These are phyloP conservation scores for Debaryomyces castellii DNA, from an alignment of 805 yeast species.

Conservation along the genomic window DNA sequence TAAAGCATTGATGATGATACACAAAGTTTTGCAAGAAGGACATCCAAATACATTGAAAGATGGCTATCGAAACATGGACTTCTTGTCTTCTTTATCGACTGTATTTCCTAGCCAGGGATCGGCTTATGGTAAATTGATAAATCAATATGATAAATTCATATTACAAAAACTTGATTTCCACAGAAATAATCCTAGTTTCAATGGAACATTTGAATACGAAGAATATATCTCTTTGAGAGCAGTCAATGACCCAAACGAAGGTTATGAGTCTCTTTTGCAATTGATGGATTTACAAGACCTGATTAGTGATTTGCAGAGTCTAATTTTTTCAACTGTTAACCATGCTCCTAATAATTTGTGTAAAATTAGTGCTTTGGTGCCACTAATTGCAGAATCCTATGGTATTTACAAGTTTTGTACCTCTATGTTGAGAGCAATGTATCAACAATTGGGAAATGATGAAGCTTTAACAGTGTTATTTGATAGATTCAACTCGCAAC, in stretches of 20 bases:
- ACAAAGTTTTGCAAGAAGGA: conserved; percentile 97
- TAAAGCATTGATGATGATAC: conserved; percentile 81
- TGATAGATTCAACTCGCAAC: conserved; percentile 70
- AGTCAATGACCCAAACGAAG: conserved; percentile 93
- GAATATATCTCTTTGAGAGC: conserved; percentile 87
- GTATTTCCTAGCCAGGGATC: conserved; percentile 42
- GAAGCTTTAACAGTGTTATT: conserved; percentile 76
- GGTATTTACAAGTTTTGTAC: conserved; percentile 89
- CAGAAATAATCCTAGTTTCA: conserved; percentile 80
- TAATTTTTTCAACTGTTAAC: conserved; percentile 70
- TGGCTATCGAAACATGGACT: conserved; percentile 74
- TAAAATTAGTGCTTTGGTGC: conserved; percentile 82
- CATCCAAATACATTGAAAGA: conserved; percentile 81
- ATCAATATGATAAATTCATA: conserved; percentile 71
- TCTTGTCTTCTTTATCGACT: conserved; percentile 72
- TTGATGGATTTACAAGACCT: conserved; percentile 83
- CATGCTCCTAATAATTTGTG: conserved; percentile 67
- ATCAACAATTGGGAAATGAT: conserved; percentile 66
- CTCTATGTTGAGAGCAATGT: conserved; percentile 88
- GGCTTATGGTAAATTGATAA: conserved; percentile 70
- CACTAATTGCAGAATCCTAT: conserved; percentile 85
- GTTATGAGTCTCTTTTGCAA: conserved; percentile 85
- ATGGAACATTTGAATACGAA: conserved; percentile 94
- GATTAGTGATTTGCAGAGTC: conserved; percentile 72
- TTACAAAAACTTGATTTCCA: conserved; percentile 80